Percentiles rank a stretch among this genome's conserved stretches.
Evolutionary conservation across 2,329 filamentous ascomycete genomes (phyloP).

Genomic region (Fusarium sp.): DNA sequence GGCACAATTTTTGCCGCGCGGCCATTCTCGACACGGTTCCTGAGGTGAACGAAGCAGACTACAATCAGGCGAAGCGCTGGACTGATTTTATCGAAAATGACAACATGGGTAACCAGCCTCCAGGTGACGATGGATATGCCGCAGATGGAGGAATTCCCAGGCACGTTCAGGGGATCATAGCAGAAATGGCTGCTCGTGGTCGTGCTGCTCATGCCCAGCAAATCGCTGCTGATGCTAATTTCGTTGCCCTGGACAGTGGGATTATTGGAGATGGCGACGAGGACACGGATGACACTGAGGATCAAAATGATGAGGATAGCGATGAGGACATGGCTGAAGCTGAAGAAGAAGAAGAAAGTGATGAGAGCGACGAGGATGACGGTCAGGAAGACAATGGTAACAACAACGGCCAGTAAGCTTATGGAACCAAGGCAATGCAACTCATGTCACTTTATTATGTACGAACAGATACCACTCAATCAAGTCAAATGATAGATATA

Average conservation of each 20-base stretch:
- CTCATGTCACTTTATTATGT: neutral
- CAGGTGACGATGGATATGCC: neutral
- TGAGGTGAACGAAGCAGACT: slow-evolving; percentile 14
- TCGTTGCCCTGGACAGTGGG: neutral
- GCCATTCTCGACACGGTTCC: slow-evolving; percentile 13
- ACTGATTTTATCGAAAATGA: slow-evolving; percentile 5
- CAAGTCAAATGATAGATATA: neutral
- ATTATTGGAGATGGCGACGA: neutral
- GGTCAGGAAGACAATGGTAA: neutral
- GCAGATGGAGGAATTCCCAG: no score
- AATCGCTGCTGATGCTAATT: neutral
- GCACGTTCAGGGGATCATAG: no score
- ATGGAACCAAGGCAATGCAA: neutral
- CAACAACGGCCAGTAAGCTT: slow-evolving; percentile 1
- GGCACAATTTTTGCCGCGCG: slow-evolving; percentile 20
- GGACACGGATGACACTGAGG: neutral
- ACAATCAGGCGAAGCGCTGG: slow-evolving; percentile 9
- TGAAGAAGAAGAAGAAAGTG: neutral
- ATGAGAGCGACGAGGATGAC: neutral
- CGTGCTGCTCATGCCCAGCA: neutral
- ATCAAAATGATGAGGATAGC: neutral
- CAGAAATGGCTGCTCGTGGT: neutral
- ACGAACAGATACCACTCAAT: neutral
- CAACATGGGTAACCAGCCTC: neutral
- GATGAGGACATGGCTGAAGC: neutral